A percentile compares a stretch with the other conserved stretches of the same genome.
Evolutionary conservation across 495 filamentous ascomycete species (phyloP).

Genomic region (Daldinia loculata): DNA sequence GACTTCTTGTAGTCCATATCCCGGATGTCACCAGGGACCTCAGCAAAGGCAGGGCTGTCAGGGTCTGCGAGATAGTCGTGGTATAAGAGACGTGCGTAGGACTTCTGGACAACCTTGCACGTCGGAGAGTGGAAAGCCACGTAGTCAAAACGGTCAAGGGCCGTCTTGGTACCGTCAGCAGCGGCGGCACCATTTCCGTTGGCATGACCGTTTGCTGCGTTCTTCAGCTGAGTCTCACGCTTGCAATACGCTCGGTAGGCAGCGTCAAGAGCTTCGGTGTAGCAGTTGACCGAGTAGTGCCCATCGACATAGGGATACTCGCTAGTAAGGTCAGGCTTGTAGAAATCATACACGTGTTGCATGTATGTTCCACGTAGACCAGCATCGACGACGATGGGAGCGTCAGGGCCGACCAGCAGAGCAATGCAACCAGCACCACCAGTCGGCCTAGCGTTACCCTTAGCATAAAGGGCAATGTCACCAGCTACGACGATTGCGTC

Average conservation of each 20-base stretch:
- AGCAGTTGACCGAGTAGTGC: slow-evolving; percentile 94
- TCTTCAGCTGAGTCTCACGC: slow-evolving; percentile 78
- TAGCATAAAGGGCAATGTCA: slow-evolving; percentile 98
- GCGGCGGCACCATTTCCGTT: slow-evolving; percentile 65
- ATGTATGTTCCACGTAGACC: slow-evolving; percentile 93
- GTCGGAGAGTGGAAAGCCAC: slow-evolving; percentile 95
- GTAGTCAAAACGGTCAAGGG: slow-evolving; percentile 94
- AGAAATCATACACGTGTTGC: slow-evolving; percentile 97
- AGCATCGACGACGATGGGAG: slow-evolving; percentile 88
- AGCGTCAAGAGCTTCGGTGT: slow-evolving; percentile 91
- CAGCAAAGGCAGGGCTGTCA: slow-evolving; percentile 77
- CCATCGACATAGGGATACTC: slow-evolving; percentile 98
- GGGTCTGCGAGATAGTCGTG: slow-evolving; percentile 92
- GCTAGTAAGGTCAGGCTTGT: slow-evolving; percentile 97
- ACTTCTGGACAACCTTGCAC: slow-evolving; percentile 97
- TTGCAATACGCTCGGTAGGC: slow-evolving; percentile 96
- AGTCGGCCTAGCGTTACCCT: slow-evolving; percentile 93
- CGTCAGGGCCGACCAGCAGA: slow-evolving; percentile 92
- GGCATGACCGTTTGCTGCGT: slow-evolving; percentile 48
- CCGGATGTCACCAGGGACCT: slow-evolving; percentile 84
- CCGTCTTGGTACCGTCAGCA: slow-evolving; percentile 65
- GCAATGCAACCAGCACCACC: slow-evolving; percentile 95
- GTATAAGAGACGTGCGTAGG: slow-evolving; percentile 93
- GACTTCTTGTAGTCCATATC: slow-evolving; percentile 87
- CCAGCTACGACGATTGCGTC: slow-evolving; percentile 93